Evolutionary conservation across 2,329 filamentous ascomycete species (phyloP), one percentile per base, ranked within the genome.

Genomic region (Colletotrichum neosansevieriae): DNA sequence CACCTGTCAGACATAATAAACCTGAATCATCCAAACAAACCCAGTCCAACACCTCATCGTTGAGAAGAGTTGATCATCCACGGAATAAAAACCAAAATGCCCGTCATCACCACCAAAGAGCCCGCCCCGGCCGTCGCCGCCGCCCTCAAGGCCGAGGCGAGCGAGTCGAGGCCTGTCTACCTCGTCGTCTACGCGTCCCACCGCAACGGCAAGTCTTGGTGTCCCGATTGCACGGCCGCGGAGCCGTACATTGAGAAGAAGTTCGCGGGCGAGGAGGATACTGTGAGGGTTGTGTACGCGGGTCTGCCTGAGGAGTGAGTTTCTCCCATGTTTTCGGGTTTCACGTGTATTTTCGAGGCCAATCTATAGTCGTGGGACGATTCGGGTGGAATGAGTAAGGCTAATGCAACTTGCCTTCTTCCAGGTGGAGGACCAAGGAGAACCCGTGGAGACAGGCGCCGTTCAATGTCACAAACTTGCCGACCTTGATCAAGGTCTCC

Each of bases 161-260:
- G 54, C 66, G 61, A 56, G 17, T 24, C 49, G 61, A 66, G 56
- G 66, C 66, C 66, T 9, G 66, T 61, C 13, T 68, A 65, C 54
- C 54, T 68, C 12, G 61, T 68, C 61, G 66, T 68, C 61, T 68
- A 68, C 49, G 66, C 66, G 38, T 68, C 66, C 13, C 61, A 68
- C 54, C 66, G 66, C 13, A 56, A 60, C 34, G 66, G 66, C n/a
- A 54, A 40, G 17, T 68, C 66, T 15, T 68, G 66, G 66, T 68
- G 66, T 34, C 36, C 44, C n/a, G 66, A 68, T 42, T 68, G 66
- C 24, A 66, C 61, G 34, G 66, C 66, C 12, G 66, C 66, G 19
- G 66, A 68, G 66, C 66, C 66, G 34, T 68, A 65, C 54, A 68
- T 68, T 15, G 54, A 68, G 66, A 66, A 66, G 49, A 68, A 60